phyloP scores from a whole-genome alignment of 2,329 filamentous ascomycete genomes.

The Thielaviopsis punctulata region DNA sequence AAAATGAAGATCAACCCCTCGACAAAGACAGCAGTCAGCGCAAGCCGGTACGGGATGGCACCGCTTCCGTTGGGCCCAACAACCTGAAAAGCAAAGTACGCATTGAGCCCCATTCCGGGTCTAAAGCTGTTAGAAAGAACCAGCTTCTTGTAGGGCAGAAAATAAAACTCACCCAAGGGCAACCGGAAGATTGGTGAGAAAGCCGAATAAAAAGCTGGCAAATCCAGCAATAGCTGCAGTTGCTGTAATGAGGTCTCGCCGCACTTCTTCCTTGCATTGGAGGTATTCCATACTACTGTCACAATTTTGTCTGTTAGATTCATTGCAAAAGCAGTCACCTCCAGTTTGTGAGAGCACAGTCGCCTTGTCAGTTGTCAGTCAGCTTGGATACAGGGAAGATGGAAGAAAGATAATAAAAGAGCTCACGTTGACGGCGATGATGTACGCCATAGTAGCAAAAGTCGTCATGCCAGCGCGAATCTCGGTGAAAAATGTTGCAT shows the following conservation, averaged over 20 bases:
- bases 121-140: constrained; percentile 20
- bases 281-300: constrained; percentile 27
- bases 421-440: constrained; percentile 54
- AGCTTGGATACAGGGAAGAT: neutral
- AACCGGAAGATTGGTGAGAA: constrained; percentile 61
- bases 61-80: constrained; percentile 43
- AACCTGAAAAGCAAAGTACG: constrained; percentile 51
- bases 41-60: constrained; percentile 38
- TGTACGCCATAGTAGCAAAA: constrained; percentile 70
- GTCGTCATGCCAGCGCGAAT: constrained; percentile 66
- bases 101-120: constrained; percentile 50
- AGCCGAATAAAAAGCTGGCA: constrained; percentile 58
- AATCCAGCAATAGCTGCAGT: constrained; percentile 68
- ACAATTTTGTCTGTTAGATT: constrained; percentile 28
- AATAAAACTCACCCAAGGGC: constrained; percentile 20
- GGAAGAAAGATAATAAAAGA: too few species aligned
- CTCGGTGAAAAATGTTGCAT: constrained; percentile 58
- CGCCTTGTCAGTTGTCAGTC: constrained; percentile 28
- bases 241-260: constrained; percentile 64
- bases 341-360: constrained; percentile 59
- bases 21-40: constrained; percentile 46
- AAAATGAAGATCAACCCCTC: constrained; percentile 49
- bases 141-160: neutral
- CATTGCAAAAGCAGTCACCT: constrained; percentile 54
- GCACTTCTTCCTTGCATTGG: constrained; percentile 38